phyloP scores from a whole-genome alignment of 2,329 filamentous ascomycete genomes.

The Fusarium oxysporum region DNA sequence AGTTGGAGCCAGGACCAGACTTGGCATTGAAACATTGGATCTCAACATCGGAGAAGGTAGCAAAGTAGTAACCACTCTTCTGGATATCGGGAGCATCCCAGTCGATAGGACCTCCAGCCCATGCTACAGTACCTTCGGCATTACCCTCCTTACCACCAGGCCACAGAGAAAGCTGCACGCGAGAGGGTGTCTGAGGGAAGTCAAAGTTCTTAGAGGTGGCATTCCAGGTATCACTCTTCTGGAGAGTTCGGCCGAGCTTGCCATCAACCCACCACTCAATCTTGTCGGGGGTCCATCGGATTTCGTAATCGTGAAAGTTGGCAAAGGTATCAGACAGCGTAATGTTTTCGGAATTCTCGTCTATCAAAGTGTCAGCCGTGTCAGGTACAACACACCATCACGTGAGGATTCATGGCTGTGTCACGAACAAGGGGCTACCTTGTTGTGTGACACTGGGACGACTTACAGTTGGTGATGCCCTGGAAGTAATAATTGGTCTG shows the following conservation, averaged over 20 bases:
- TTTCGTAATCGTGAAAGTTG: conserved; percentile 89
- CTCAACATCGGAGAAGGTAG: conserved; percentile 79
- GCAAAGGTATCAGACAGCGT: conserved; percentile 76
- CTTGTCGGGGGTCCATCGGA: conserved; percentile 89
- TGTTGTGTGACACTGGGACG: neutral
- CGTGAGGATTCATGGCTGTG: conserved; percentile 7
- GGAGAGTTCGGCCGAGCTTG: conserved; percentile 76
- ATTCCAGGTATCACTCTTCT: conserved; percentile 88
- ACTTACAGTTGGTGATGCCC: conserved; percentile 88
- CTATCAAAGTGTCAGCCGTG: conserved; percentile 57
- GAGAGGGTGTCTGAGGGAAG: conserved; percentile 91
- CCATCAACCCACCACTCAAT: conserved; percentile 92
- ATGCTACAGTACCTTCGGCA: conserved; percentile 84
- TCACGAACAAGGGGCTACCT: conserved; percentile 9
- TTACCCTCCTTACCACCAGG: conserved; percentile 86
- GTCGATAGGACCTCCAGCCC: conserved; percentile 89
- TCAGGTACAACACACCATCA: conserved; percentile 5
- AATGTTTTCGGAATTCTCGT: conserved; percentile 80
- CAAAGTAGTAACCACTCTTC: conserved; percentile 88
- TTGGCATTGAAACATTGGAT: conserved; percentile 84
- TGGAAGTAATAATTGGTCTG: conserved; percentile 99
- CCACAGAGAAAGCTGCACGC: conserved; percentile 95
- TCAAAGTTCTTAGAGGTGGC: conserved; percentile 81
- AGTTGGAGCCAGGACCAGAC: conserved; percentile 73
- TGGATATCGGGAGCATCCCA: conserved; percentile 85